Evolutionary conservation across 495 filamentous ascomycete genomes (phyloP), one percentile per base, ranked within the genome.

Genomic region (Hypoxylon trugodes): DNA sequence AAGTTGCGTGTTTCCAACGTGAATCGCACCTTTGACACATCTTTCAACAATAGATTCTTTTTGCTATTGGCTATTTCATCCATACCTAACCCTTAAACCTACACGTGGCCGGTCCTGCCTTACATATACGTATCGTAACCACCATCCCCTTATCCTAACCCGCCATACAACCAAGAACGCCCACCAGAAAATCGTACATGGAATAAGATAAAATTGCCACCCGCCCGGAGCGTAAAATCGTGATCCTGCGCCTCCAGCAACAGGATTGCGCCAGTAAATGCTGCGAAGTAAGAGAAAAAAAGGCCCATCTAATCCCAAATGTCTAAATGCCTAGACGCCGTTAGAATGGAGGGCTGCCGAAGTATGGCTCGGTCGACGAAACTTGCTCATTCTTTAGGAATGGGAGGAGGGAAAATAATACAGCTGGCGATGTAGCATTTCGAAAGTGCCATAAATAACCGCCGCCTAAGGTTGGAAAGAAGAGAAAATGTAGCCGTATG

Each of bases 201-300:
- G n/a, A 49, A 61, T 36, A 63, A 25, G 24, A 58, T 6, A 40
- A 46, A 19, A 36, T 52, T 58, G 46, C 57, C 22, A 30, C 47
- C 57, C 57, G 38, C 38, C 45, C 25, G 40, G 40, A 57, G 38
- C 28, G 46, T 60, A 43, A 51, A 56, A 9, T 66, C 57, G 52
- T 58, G 22, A 53, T 37, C 26, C 45, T 51, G 37, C 46, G 57
- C 38, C 63, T 22, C 56, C 37, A 38, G 37, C 51, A 41, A 66
- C 38, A 56, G 51, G 57, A 48, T 12, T 62, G 65, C 56, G 52
- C 45, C 49, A 47, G 54, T 47, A 61, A 67, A 69, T 65, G 56
- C 60, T 42, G 16, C 19, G 59, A 65, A 16, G 24, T n/a, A n/a
- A n/a, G n/a, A n/a, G n/a, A n/a, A n/a, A 50, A 59, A 61, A 42